Base-by-base conservation (phyloP, 495 filamentous ascomycete species). In the Staphylotrichum tortipilum region DNA sequence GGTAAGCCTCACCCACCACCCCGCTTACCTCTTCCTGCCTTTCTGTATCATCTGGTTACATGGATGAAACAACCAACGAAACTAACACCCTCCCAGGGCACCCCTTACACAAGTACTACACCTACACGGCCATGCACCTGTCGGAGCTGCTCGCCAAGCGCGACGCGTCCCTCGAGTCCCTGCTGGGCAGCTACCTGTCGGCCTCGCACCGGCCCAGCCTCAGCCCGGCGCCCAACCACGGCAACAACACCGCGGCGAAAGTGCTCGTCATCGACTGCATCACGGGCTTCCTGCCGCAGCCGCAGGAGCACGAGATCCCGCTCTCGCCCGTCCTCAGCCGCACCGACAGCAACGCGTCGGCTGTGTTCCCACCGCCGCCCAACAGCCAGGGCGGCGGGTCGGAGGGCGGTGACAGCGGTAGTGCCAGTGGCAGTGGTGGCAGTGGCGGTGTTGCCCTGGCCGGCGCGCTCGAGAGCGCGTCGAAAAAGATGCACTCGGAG, bases 41-140 rank as follows among this genome's bases (percentile, higher is more conserved):
- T 14, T 7, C 14, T 17, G 19, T 21, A 14, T n/a, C n/a, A n/a
- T n/a, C n/a, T n/a, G n/a, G n/a, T n/a, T n/a, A n/a, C n/a, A n/a
- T n/a, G 14, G 6, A 3, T 35, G 19, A 15, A 12, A 46, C 15
- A 19, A 39, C 24, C 30, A 39, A 48, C 12, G 6, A 28, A 11
- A 3, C 9, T 19, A 24, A n/a, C n/a, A n/a, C 26, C 26, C 26
- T 10, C 4, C 54, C 63, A 66, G 80, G 80, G n/a, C 83, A 86
- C 44, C 82, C 81, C 0, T 64, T 85, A 15, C 82, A 86, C 60
- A 76, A 72, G 44, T 77, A 71, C 31, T 85, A 75, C 54, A 70
- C 67, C 22, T 86, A 82, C 56, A 73, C 68, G 6, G 67, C 71
- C 24, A 67, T 84, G 14, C 68, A 76, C 42, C 69, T 84, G 2